Percentiles rank a stretch among this genome's conserved stretches.
Conservation (phyloP, 2,329 filamentous ascomycete genomes). For the Aurifilum marmelostoma region DNA sequence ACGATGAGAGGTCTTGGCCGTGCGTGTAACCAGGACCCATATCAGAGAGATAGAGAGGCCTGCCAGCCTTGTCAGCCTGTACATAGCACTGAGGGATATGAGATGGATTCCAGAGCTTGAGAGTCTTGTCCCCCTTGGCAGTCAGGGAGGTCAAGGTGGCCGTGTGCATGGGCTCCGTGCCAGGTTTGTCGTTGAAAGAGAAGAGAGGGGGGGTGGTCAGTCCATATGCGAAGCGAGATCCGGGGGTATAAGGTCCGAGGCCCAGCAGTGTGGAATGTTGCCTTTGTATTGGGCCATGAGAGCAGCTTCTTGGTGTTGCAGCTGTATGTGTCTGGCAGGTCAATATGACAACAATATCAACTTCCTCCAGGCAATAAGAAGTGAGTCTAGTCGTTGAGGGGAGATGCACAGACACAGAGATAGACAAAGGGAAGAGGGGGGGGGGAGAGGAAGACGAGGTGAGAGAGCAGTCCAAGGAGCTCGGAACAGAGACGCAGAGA, state of each 20-base stretch:
- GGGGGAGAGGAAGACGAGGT: no score
- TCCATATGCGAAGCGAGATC: conserved; percentile 64
- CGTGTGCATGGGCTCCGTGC: neutral
- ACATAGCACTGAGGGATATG: neutral
- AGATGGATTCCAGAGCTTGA: neutral
- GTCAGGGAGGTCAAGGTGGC: neutral
- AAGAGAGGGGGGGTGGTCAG: neutral
- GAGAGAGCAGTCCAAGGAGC: no score
- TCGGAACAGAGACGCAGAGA: conserved; percentile 14
- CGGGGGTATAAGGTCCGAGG: conserved; percentile 98
- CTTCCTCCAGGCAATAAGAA: neutral
- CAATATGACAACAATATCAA: neutral
- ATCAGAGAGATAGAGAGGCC: neutral
- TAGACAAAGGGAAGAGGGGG: no score
- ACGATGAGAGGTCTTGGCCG: neutral
- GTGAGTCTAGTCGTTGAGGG: neutral
- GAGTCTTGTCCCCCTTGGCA: neutral
- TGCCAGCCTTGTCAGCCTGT: conserved; percentile 2
- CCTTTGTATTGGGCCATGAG: neutral
- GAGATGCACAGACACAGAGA: conserved; percentile 3
- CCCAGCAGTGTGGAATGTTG: conserved; percentile 35
- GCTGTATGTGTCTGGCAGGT: neutral
- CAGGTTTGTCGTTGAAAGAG: neutral
- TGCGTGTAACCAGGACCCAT: conserved; percentile 18
- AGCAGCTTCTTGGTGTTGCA: neutral